Base-by-base conservation (phyloP, 140 eudicot genomes). In the Senecio squalidus region DNA sequence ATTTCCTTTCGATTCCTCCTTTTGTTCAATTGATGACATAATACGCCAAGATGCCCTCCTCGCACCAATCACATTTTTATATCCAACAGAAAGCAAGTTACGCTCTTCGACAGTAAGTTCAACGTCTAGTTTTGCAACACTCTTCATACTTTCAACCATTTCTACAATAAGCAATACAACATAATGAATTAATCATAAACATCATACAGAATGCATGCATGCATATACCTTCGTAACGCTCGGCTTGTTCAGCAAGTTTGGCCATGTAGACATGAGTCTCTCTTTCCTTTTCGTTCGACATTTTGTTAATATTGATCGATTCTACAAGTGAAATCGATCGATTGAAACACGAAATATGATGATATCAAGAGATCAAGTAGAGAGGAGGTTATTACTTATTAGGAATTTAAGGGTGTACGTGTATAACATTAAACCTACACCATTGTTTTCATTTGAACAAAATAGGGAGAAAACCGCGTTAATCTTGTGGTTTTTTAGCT, bases 1-100 rank as follows among this genome's bases (percentile, higher is more conserved):
- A 43, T 81, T 83, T 36, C 85, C 88, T 72, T 90, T 85, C 7
- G 95, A 83, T 63, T 86, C 95, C 74, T 90, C 97, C 71, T 86
- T 90, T 74, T 90, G 94, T 74, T 90, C 95, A 54, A 90, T 90
- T 5, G 97, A 90, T 17, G 98, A 92, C 94, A 92, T 86, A 24
- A 92, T 92, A 57, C 98, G 85, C 98, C 98, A 92, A 5, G 98
- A 92, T 53, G 96, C 98, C 66, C 98, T 77, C 36, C 96, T 81
- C 23, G 96, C 88, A 60, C 95, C 95, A 62, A 92, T 92, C 4
- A 87, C 96, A 66, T 86, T 92, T 79, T 92, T 92, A 85, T 92
- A 92, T 33, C 94, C 96, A 33, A 92, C 98, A 8, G 96, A 86
- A 46, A 92, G 92, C 49, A 92, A 82, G 69, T 91, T 91, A 61